These are phyloP conservation scores for Laetiporus sulphureus DNA, from an alignment of 1,284 basidiomycete species.

Conservation along the genomic window DNA sequence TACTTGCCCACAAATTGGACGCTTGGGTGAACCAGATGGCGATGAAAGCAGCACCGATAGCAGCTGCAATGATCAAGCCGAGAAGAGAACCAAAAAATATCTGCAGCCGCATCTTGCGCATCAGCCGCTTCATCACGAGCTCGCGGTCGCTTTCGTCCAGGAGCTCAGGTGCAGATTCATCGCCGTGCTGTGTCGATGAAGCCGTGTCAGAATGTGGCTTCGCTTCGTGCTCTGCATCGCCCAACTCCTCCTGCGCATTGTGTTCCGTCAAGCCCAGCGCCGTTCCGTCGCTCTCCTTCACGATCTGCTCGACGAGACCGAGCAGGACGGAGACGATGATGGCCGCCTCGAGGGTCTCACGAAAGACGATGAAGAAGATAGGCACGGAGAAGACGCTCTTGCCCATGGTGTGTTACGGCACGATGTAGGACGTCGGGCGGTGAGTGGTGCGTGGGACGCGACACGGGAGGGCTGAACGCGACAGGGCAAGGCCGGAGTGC, in stretches of 20 bases:
- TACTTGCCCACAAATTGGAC: constrained; percentile 60
- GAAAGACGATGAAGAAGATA: constrained; percentile 86
- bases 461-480: too few species aligned
- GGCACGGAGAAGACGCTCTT: constrained; percentile 69
- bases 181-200: constrained; percentile 1
- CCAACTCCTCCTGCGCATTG: not conserved
- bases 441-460: too few species aligned
- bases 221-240: too few species aligned
- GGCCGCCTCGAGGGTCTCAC: constrained; percentile 84
- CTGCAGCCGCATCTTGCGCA: constrained; percentile 61
- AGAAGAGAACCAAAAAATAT: constrained; percentile 74
- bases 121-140: constrained; percentile 29
- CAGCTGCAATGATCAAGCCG: constrained; percentile 73
- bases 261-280: constrained; percentile 9
- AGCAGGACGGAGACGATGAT: constrained; percentile 88
- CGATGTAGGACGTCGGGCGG: constrained; percentile 11
- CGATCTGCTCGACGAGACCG: constrained; percentile 77
- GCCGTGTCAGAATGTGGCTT: constrained; percentile 1
- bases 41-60: constrained; percentile 74
- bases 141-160: constrained; percentile 12
- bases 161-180: constrained; percentile 14
- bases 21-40: constrained; percentile 80
- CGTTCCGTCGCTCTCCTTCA: constrained; percentile 40
- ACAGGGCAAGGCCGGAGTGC: too few species aligned
- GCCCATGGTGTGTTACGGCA: constrained; percentile 44